Base-by-base conservation (phyloP, 805 yeast genomes). In the Wickerhamomyces strasburgensis region DNA sequence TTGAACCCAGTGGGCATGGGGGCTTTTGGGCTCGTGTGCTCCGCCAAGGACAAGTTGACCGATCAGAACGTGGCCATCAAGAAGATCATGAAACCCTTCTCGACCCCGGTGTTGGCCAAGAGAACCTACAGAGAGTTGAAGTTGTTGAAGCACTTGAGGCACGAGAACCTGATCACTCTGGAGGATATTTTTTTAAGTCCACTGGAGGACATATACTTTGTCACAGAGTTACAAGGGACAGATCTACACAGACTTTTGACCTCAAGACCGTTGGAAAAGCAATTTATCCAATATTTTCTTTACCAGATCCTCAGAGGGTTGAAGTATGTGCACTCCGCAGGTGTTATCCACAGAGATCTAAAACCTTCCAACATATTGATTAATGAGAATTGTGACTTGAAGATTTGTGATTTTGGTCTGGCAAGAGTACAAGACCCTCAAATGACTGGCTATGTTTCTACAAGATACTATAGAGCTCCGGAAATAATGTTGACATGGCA, bases 1-100 rank as follows among this genome's bases (percentile, higher is more conserved):
- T 72, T 93, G 44, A 90, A 88, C 56, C 98, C 99, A 2, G 96
- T 93, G 34, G 99, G 99, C 0, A 93, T 93, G 99, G 99, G 99
- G 18, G 98, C 98, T 6, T 93, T 93, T 59, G 99, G 99, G 5
- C 72, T 93, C 14, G 99, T 93, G 27, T 93, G 98, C 58, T 87
- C 96, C 7, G 99, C 98, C 2, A 77, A 81, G 39, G 98, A 93
- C 62, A 85, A 81, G 49, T 73, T 89, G 43, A 88, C 96, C 0
- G 80, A 78, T 37, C 96, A 89, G 61, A 86, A 83, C 49, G 98
- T 93, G 26, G 99, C 99, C 33, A 93, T 93, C 43, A 93, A 93
- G 61, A 93, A 93, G 67, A 90, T 93, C 51, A 86, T 90, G 96
- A 90, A 88, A 60, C 98, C 99, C 0, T 93, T 93, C 59, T 77